Conservation (phyloP, 2,329 filamentous ascomycete genomes). For the Exophiala dermatitidis region DNA sequence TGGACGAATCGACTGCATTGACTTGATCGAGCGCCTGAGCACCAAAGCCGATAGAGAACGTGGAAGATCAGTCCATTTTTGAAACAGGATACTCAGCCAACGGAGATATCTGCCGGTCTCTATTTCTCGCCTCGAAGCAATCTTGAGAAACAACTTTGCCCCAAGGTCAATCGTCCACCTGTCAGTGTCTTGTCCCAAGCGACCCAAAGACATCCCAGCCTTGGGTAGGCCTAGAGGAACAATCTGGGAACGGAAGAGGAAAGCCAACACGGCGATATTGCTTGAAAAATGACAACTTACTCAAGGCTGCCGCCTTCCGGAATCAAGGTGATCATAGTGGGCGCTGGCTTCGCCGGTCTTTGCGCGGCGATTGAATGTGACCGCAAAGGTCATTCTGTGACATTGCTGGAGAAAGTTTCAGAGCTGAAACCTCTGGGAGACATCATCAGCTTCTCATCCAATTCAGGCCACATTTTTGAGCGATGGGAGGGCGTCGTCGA, state of each 20-base stretch:
- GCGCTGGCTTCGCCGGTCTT: constrained; percentile 35
- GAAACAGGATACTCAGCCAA: too few species aligned
- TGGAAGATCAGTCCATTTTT: too few species aligned
- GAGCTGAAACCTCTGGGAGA: constrained; percentile 43
- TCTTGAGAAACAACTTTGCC: too few species aligned
- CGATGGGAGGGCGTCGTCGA: constrained; percentile 32
- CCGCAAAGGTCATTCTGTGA: constrained; percentile 25
- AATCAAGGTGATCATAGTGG: constrained; percentile 47
- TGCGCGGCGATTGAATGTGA: constrained; percentile 32
- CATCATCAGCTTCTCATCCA: constrained; percentile 37
- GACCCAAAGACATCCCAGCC: not conserved
- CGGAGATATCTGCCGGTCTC: too few species aligned
- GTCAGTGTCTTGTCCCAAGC: too few species aligned
- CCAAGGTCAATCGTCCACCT: too few species aligned
- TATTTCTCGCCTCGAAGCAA: too few species aligned
- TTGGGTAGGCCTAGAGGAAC: not conserved
- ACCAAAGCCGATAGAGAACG: too few species aligned
- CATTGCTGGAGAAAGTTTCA: constrained; percentile 40
- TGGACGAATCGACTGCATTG: not conserved
- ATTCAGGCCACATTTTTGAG: constrained; percentile 29
- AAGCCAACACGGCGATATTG: not conserved
- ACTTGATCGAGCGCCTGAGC: too few species aligned
- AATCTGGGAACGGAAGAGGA: not conserved
- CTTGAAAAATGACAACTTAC: constrained; percentile 15
- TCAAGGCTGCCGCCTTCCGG: constrained; percentile 32